Evolutionary conservation across 257 asterid genomes (phyloP), one percentile per base, ranked within the genome.

Genomic region (Ligustrum vulgare): DNA sequence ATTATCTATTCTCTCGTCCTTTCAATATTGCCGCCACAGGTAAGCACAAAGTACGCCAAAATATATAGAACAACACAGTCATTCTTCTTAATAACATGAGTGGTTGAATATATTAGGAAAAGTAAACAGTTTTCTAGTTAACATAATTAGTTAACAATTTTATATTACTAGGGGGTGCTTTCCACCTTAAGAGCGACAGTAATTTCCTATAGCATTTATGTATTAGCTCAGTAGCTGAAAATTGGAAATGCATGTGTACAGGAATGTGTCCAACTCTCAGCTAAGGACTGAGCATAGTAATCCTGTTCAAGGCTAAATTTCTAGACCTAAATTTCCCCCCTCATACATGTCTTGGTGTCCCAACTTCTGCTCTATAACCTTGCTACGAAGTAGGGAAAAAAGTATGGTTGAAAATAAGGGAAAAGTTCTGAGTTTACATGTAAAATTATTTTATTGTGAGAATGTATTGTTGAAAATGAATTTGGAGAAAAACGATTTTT

Each of bases 361-460:
- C 75, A 71, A 66, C 35, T 64, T 75, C 6, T 70, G 66, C 77
- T 20, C 65, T 66, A 45, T 36, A 25, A 20, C 47, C 49, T 72
- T 37, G 58, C 64, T 34, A 49, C n/a, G 65, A 66, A 28, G 16
- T 73, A 3, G 31, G 31, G 31, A 28, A 28, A 28, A 28, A 28
- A 28, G 31, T 28, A 28, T 28, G 31, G 31, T 28, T 28, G 31
- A 28, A 28, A 28, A 28, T 0, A 28, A 28, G 31, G 31, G 31
- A 28, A 28, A 28, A 28, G 31, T 28, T 28, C 31, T 28, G 31
- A 28, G 1, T 28, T 28, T 28, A 28, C 31, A 28, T 28, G 31
- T 28, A 28, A 28, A 28, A 28, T 28, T 28, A 28, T 28, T 0
- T 28, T 28, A 28, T 28, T 28, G 31, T 0, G 31, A 28, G 31